These are phyloP conservation scores for Penicillium salamii DNA, from an alignment of 495 filamentous ascomycete species.

Conservation along the genomic window DNA sequence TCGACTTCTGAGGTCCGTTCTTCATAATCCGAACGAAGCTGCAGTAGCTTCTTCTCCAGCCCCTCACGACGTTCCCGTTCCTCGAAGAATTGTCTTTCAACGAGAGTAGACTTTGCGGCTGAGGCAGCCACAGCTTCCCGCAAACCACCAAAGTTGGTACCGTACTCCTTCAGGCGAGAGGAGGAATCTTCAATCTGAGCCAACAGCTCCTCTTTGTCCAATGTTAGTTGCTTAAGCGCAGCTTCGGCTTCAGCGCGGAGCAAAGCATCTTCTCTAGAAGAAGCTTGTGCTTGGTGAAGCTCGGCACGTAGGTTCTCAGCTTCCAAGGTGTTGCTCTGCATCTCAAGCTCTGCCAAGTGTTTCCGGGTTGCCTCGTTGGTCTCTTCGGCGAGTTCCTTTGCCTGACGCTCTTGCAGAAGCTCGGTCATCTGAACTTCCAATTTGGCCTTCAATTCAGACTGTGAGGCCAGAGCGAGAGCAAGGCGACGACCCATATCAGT, in stretches of 20 bases:
- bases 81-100: conserved; percentile 83
- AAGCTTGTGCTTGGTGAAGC: conserved; percentile 71
- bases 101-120: conserved; percentile 63
- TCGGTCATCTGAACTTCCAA: conserved; percentile 66
- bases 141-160: conserved; percentile 68
- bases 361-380: conserved; percentile 78
- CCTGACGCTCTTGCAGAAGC: conserved; percentile 74
- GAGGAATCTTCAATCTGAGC: conserved; percentile 66
- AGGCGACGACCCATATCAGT: conserved; percentile 79
- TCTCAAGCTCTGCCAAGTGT: conserved; percentile 79
- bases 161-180: conserved; percentile 65
- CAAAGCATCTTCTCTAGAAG: conserved; percentile 74
- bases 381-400: conserved; percentile 82
- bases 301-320: conserved; percentile 81
- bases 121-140: conserved; percentile 78
- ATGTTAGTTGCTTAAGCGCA: conserved; percentile 63
- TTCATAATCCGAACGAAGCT: conserved; percentile 83
- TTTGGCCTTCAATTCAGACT: conserved; percentile 70
- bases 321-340: conserved; percentile 77
- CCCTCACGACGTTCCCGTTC: conserved; percentile 73
- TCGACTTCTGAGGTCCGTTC: conserved; percentile 79
- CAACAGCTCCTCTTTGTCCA: conserved; percentile 81
- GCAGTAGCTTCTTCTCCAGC: conserved; percentile 74
- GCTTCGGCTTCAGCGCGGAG: conserved; percentile 72
- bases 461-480: conserved; percentile 71